Evolutionary conservation across 2,329 filamentous ascomycete species (phyloP).

Genomic region (Metarhizium album): DNA sequence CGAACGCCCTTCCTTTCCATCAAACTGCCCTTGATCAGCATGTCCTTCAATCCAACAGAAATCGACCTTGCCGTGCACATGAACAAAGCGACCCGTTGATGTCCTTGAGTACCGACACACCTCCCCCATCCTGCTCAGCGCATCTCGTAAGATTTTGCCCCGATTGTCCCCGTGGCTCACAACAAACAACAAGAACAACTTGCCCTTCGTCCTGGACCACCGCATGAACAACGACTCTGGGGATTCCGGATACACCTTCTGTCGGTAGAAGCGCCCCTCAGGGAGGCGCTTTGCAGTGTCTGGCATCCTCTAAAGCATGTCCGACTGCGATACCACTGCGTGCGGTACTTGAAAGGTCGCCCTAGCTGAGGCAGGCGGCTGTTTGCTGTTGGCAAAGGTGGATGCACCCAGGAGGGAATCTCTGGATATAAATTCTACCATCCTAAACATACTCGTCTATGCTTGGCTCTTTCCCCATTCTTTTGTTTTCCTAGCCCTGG

Average conservation of each 20-base stretch:
- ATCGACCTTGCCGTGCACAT: not conserved
- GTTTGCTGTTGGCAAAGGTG: not conserved
- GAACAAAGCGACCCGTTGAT: not conserved
- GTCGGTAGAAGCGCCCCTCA: not conserved
- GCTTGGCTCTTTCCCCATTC: conserved; percentile 4
- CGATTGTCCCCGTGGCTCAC: not conserved
- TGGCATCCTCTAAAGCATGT: conserved; percentile 1
- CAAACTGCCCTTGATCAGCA: not conserved
- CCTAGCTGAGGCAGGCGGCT: conserved; percentile 1
- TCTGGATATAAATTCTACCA: conserved; percentile 5
- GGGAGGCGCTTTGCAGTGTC: not conserved
- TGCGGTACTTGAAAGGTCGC: conserved; percentile 2
- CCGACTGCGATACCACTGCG: not conserved
- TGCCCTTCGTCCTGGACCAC: not conserved
- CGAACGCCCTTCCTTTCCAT: not conserved
- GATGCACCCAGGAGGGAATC: not conserved
- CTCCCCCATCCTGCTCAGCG: not conserved
- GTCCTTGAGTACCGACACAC: not conserved
- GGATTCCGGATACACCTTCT: not conserved
- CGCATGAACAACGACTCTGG: not conserved
- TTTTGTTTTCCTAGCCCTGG: not conserved
- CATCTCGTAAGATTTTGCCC: not conserved
- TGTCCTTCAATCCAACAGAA: not conserved
- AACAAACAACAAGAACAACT: not conserved
- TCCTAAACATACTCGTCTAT: conserved; percentile 2